phyloP scores from a whole-genome alignment of 768 basidiomycete species.

The Pholiota molesta region DNA sequence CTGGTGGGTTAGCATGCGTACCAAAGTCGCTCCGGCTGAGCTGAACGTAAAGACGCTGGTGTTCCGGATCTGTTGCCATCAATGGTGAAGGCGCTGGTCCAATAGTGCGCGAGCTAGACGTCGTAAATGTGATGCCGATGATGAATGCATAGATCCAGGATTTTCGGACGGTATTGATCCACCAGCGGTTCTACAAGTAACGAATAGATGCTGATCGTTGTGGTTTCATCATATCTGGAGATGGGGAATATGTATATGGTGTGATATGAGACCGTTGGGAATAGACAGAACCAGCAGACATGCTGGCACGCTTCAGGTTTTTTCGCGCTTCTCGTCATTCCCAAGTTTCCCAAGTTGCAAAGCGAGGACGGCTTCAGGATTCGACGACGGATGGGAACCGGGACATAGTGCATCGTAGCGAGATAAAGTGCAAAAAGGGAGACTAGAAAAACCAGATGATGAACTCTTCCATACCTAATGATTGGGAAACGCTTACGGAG shows the following conservation, averaged over 20 bases:
- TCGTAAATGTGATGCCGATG: neutral
- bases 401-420: slow-evolving; percentile 32
- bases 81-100: neutral
- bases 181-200: slow-evolving; percentile 5
- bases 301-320: slow-evolving; percentile 22
- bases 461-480: neutral
- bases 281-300: slow-evolving; percentile 21
- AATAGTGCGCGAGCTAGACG: neutral
- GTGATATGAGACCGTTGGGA: slow-evolving; percentile 24
- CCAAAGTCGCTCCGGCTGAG: neutral
- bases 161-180: slow-evolving; percentile 16
- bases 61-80: slow-evolving; percentile 2
- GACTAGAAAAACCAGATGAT: slow-evolving; percentile 18
- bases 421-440: slow-evolving; percentile 32
- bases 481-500: slow-evolving; percentile 32
- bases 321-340: slow-evolving; percentile 13
- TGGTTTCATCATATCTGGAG: neutral
- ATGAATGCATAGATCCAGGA: slow-evolving; percentile 10
- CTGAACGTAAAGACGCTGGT: neutral
- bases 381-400: slow-evolving; percentile 24
- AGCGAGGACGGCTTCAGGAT: slow-evolving; percentile 28
- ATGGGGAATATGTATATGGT: slow-evolving; percentile 12
- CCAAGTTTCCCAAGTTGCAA: slow-evolving; percentile 9
- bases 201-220: slow-evolving; percentile 8
- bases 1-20: neutral